A percentile compares a stretch with the other conserved stretches of the same genome.
phyloP scores from a whole-genome alignment of 768 basidiomycete species.

The Melanogaster broomeanus region DNA sequence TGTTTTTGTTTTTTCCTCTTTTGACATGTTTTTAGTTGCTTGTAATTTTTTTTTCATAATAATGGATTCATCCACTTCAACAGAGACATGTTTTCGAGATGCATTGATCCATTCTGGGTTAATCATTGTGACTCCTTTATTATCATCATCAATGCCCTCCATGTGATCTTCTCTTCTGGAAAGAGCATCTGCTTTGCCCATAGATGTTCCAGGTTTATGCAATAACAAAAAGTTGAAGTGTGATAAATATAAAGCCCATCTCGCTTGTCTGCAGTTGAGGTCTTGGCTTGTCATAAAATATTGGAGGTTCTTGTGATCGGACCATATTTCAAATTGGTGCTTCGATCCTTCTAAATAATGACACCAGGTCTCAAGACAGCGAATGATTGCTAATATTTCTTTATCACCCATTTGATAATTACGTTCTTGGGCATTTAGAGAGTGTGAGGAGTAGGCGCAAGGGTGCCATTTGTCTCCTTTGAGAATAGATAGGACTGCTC shows the following conservation, averaged over 20 bases:
- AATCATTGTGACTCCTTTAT: background rate
- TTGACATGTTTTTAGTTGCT: no score
- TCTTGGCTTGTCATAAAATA: constrained; percentile 41
- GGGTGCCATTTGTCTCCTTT: background rate
- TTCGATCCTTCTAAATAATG: background rate
- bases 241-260: background rate
- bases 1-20: no score
- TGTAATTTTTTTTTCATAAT: no score
- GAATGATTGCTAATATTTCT: constrained; percentile 1
- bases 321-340: constrained; percentile 22
- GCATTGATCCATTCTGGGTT: no score
- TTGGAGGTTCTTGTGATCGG: constrained; percentile 43
- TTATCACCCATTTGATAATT: constrained; percentile 3
- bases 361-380: background rate
- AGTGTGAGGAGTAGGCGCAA: background rate
- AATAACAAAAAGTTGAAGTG: background rate
- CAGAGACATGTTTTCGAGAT: no score
- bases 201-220: background rate
- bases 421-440: background rate
- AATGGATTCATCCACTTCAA: no score
- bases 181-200: background rate
- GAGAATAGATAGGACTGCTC: no score
- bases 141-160: background rate
- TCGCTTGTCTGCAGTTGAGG: constrained; percentile 42
- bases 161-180: background rate